phyloP scores from a whole-genome alignment of 108 stramenopile species.

The Cyclotella atomus region DNA sequence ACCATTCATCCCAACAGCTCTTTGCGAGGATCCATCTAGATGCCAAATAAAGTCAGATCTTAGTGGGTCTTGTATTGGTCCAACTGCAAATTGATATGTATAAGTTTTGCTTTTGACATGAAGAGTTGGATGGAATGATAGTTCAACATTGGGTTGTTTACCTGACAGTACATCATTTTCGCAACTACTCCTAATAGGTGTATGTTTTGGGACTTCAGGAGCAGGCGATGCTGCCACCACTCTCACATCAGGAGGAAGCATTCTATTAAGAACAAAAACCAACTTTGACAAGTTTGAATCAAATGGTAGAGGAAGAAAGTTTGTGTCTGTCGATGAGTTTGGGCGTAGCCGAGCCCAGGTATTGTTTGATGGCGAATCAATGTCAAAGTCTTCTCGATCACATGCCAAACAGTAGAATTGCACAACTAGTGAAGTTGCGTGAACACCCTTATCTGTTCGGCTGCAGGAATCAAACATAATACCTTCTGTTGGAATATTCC shows the following conservation, averaged over 20 bases:
- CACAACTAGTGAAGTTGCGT: slow-evolving; percentile 70
- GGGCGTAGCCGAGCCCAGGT: slow-evolving; percentile 36
- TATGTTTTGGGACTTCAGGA: slow-evolving; percentile 19
- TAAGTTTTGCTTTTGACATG: slow-evolving; percentile 68
- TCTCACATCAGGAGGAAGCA: slow-evolving; percentile 77
- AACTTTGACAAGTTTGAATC: slow-evolving; percentile 60
- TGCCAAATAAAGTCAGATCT: slow-evolving; percentile 63
- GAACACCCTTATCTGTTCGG: slow-evolving; percentile 86
- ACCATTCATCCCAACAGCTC: slow-evolving; percentile 55
- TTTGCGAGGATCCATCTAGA: slow-evolving; percentile 48
- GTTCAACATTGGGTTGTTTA: background rate
- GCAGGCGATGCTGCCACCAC: slow-evolving; percentile 60
- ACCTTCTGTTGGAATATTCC: slow-evolving; percentile 63
- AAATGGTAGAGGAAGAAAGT: slow-evolving; percentile 70
- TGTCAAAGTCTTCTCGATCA: background rate
- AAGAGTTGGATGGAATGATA: slow-evolving; percentile 81
- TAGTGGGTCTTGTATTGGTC: slow-evolving; percentile 68
- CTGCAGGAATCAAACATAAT: slow-evolving; percentile 81
- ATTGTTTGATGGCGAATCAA: background rate
- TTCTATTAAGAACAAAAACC: slow-evolving; percentile 76
- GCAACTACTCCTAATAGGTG: slow-evolving; percentile 3
- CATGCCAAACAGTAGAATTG: slow-evolving; percentile 65
- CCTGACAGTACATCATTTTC: background rate
- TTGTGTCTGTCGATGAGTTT: slow-evolving; percentile 52
- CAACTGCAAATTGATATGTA: slow-evolving; percentile 65